Evolutionary conservation across 306 rosid species (phyloP), one percentile per base, ranked within the genome.

Genomic region (Oemleria cerasiformis): DNA sequence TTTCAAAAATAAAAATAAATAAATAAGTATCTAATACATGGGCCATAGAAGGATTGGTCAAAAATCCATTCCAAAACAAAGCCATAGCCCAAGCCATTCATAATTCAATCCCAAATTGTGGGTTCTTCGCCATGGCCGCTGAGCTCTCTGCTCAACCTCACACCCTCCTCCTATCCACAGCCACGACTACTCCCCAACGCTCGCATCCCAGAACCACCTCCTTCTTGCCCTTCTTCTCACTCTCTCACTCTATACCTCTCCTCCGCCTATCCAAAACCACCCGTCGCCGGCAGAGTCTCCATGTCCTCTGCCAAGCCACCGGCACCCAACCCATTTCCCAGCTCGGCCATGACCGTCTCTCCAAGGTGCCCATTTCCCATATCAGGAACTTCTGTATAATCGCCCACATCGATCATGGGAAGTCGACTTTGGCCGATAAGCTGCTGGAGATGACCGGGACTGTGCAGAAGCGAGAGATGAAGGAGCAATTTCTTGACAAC

Each of bases 401-500:
- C 77, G 96, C 97, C 40, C 98, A 92, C 75, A 92, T 90, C 75
- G 98, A 90, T 78, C 97, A 88, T 79, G 98, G 98, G 0, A 92
- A 92, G 72, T 92, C 97, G 4, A 90, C 98, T 41, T 73, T 92
- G 34, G 98, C 98, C 0, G 98, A 92, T 59, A 92, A 92, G 58
- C 73, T 92, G 83, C 98, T 92, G 49, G 92, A 90, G 70, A 80
- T 82, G 48, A 92, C 97, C 13, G 98, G 98, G 10, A 92, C 98
- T 17, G 98, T 92, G 4, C 96, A 83, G 44, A 85, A 86, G 76
- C 84, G 98, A 38, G 98, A 92, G 6, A 92, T 92, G 98, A 92
- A 92, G 87, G 97, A 90, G 1, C 98, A 92, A 72, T 92, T 90
- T 76, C 98, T 92, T n/a, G 98, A 92, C 88, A 92, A 92, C 87